Evolutionary conservation across 345 rosid species (phyloP).

Genomic region (Lepidium sativum): DNA sequence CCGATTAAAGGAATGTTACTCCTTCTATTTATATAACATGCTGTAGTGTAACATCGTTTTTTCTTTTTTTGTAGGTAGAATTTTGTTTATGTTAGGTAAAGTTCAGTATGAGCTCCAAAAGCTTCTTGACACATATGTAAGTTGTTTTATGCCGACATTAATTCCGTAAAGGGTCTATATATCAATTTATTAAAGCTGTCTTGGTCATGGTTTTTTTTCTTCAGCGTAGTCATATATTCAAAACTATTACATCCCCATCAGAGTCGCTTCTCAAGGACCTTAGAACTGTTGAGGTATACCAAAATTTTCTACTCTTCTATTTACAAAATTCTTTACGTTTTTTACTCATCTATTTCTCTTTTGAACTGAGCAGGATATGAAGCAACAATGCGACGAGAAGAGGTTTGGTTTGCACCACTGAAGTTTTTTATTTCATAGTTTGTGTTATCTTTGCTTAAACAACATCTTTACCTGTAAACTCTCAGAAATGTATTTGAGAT

Average conservation of each 20-base stretch:
- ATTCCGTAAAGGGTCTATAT: not conserved
- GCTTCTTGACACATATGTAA: slow-evolving; percentile 87
- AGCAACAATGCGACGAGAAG: slow-evolving; percentile 92
- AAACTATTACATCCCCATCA: slow-evolving; percentile 81
- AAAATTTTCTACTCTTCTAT: not conserved
- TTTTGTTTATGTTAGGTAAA: slow-evolving; percentile 66
- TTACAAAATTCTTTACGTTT: not conserved
- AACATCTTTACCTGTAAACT: slow-evolving; percentile 4
- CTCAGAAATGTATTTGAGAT: slow-evolving; percentile 65
- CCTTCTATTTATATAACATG: not conserved
- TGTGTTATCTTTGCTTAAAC: slow-evolving; percentile 9
- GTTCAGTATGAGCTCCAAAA: slow-evolving; percentile 83
- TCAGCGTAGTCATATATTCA: slow-evolving; percentile 75
- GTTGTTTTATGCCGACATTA: slow-evolving; percentile 25
- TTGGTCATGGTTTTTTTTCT: slow-evolving; percentile 8
- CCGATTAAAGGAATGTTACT: not conserved
- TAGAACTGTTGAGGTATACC: slow-evolving; percentile 83
- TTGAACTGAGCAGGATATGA: slow-evolving; percentile 74
- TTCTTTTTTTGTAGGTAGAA: slow-evolving; percentile 45
- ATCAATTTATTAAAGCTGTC: not conserved
- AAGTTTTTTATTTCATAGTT: slow-evolving; percentile 4
- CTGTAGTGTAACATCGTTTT: slow-evolving; percentile 9
- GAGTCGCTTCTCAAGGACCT: slow-evolving; percentile 94
- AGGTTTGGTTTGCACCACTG: slow-evolving; percentile 38
- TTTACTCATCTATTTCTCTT: slow-evolving; percentile 7